Base-by-base conservation (phyloP, 768 basidiomycete species). In the Guyanaporus albipodus region DNA sequence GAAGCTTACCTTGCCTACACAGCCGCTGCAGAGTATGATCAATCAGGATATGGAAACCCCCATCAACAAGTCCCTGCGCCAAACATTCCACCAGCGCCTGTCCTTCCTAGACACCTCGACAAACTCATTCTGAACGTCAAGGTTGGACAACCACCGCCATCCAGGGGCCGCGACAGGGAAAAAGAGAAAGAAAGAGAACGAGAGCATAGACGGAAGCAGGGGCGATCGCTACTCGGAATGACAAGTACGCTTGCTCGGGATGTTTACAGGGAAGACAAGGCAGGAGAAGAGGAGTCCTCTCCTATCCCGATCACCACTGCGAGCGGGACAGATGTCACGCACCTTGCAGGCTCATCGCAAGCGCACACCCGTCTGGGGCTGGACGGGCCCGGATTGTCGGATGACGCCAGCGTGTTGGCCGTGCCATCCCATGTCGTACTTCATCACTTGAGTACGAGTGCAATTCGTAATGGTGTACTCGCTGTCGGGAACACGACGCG, bases 361-460 rank as follows among this genome's bases (percentile, higher is more conserved):
- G 44, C 52, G 4, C 61, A 59, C 38, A 58, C 68, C 18, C 65
- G 67, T 43, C 59, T 69, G 18, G 68, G 64, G 32, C 48, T 71
- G 34, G 72, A 71, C 11, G 70, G 62, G 7, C 56, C 59, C 0
- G 70, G 76, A n/a, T 54, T 84, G 59, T 79, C 82, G 15, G 94
- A 98, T 67, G 94, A 98, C 60, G 87, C 81, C 42, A 86, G 85
- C 38, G 91, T 98, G 46, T 67, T 98, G 52, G 87, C 95, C 14
- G 91, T 96, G 18, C 94, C 94, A 18, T 87, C 83, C 29, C 94
- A 97, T 70, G 91, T 91, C 29, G 91, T 97, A 19, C 71, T 98
- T 53, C 92, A 96, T 57, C 94, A 98, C 67, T 68, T 98, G 58
- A 90, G 90, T 52, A 96, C 94, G 51, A 95, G 91, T 59, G 93